Base-by-base conservation (phyloP, 306 rosid species). In the Argentina anserina region DNA sequence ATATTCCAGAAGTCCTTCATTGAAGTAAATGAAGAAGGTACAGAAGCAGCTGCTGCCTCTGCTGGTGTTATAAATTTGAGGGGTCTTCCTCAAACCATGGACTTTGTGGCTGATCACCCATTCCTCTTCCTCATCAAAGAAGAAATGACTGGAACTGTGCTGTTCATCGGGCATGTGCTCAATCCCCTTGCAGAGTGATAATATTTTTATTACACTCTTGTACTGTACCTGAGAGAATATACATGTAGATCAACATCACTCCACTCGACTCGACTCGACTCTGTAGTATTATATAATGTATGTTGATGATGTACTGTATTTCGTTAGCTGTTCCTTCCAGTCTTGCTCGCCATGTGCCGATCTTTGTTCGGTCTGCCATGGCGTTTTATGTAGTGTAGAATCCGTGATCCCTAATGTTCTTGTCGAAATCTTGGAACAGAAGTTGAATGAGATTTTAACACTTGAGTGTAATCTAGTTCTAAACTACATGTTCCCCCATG, bases 21-120 rank as follows among this genome's bases (percentile, higher is more conserved):
- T 62, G 90, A 91, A 87, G 96, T 94, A 29, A 88, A 94, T 2
- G 98, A 94, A 82, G 86, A 85, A 86, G 95, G 97, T 70, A 88
- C 96, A 25, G 90, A 89, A 82, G 97, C 98, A 31, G 97, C 91
- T 3, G 92, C 89, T 26, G 91, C 85, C 37, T 76, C 84, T 9
- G 88, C 79, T 11, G 85, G 72, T 37, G 73, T 74, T 2, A 33
- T 92, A 28, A 0, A 0, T 1, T 0, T 63, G 17, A 74, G 88
- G 78, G 0, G 74, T 34, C 0, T 76, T 23, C 12, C 0, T 9
- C 0, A 15, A 9, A 7, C 47, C 53, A 66, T 83, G 25, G 90
- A 93, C 81, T 91, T 93, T 47, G 94, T 91, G 23, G 98, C 94
- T 8, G 88, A 91, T 69, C 97, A 83, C 40, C 94, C 98, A 12